Evolutionary conservation across 139 green algal genomes (phyloP).

Genomic region (Chlorella ohadii): DNA sequence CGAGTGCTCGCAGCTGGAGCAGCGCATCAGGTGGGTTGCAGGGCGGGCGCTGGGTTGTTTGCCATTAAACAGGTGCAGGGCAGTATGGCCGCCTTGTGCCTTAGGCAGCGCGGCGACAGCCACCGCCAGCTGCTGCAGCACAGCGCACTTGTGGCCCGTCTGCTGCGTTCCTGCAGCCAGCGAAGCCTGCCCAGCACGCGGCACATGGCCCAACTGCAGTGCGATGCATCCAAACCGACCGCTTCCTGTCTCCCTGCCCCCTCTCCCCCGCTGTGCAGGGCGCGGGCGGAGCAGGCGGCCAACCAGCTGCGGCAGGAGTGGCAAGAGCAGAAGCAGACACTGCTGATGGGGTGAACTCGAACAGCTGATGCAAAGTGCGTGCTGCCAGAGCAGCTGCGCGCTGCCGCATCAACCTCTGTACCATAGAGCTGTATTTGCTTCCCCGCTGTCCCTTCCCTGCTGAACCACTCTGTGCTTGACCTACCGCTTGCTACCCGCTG

Average conservation of each 20-base stretch:
- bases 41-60: neutral
- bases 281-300: slow-evolving; percentile 28
- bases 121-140: neutral
- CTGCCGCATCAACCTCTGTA: neutral
- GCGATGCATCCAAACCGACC: too few species aligned
- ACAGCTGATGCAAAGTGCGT: neutral
- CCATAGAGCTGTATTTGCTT: neutral
- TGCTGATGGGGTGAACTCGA: slow-evolving; percentile 1
- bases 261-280: neutral
- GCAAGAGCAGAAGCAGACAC: slow-evolving; percentile 32
- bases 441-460: too few species aligned
- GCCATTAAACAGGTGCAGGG: neutral
- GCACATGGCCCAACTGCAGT: too few species aligned
- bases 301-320: slow-evolving; percentile 37
- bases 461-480: too few species aligned
- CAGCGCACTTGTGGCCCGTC: neutral
- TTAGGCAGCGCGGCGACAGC: neutral
- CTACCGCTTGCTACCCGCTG: too few species aligned
- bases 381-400: neutral
- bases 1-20: slow-evolving; percentile 40
- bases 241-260: neutral
- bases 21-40: slow-evolving; percentile 28
- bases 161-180: neutral
- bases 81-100: too few species aligned
- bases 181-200: too few species aligned